Conservation (phyloP, 2,329 filamentous ascomycete genomes). For the Aureobasidium musti region DNA sequence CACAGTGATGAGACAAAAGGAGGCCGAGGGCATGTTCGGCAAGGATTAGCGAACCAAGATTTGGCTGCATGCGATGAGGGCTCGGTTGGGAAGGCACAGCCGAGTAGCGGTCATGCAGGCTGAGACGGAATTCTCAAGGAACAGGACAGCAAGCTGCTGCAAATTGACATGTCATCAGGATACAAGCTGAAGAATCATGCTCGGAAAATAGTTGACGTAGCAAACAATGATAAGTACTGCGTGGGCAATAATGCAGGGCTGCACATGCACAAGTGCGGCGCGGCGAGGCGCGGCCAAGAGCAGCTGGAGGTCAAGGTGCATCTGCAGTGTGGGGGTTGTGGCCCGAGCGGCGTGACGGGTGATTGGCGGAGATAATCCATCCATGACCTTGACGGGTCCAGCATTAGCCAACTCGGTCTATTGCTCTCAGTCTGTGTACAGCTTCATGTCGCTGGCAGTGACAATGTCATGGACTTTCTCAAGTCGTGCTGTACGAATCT, state of each 20-base stretch:
- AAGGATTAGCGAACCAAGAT: conserved; percentile 6
- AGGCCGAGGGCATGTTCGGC: neutral
- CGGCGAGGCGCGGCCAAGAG: neutral
- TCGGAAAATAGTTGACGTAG: neutral
- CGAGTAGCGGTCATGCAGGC: neutral
- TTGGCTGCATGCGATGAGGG: neutral
- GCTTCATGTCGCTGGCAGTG: neutral
- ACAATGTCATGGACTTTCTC: conserved; percentile 40
- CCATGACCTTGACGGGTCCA: conserved; percentile 2
- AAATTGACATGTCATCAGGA: neutral
- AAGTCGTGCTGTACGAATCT: conserved; percentile 42
- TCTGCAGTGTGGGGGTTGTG: neutral
- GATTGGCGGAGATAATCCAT: conserved; percentile 24
- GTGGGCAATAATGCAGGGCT: neutral
- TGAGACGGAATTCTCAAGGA: neutral
- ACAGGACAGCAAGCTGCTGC: neutral
- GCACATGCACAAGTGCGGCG: neutral
- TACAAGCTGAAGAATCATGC: neutral
- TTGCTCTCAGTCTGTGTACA: neutral
- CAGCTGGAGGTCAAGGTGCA: neutral
- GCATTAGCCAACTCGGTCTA: too few species aligned
- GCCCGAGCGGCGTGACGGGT: neutral
- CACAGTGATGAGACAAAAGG: neutral
- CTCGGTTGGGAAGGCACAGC: neutral
- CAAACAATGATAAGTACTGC: neutral